These are phyloP conservation scores for Aspergillus arachidicola DNA, from an alignment of 2,329 filamentous ascomycete genomes.

Conservation along the genomic window DNA sequence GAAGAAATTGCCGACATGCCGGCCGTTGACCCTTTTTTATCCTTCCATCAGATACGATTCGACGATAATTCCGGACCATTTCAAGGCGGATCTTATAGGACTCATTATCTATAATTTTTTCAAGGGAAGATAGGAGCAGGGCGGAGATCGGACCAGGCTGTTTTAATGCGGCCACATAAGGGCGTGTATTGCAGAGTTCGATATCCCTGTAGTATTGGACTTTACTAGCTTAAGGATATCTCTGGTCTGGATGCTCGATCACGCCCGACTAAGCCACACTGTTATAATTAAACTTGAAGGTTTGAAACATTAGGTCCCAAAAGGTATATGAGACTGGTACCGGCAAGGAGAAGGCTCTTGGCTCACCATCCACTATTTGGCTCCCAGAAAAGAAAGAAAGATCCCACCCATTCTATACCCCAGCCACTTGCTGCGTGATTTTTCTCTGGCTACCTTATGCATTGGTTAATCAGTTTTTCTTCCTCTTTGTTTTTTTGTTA, in stretches of 20 bases:
- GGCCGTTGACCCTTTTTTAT: constrained; percentile 1
- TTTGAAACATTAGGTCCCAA: background rate
- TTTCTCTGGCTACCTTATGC: background rate
- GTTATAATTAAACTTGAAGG: background rate
- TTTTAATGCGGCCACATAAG: background rate
- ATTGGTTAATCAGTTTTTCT: background rate
- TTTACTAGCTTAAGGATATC: background rate
- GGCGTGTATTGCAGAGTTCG: background rate
- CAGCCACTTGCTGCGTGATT: background rate
- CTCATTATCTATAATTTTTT: background rate
- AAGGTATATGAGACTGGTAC: background rate
- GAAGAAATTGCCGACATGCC: constrained; percentile 14
- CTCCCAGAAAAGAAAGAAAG: background rate
- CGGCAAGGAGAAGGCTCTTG: background rate
- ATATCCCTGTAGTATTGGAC: background rate
- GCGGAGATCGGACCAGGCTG: background rate
- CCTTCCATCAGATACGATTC: background rate
- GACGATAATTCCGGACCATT: background rate
- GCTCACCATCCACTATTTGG: background rate
- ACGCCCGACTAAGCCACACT: background rate
- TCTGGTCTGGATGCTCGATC: background rate
- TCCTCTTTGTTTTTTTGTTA: background rate
- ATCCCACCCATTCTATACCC: background rate
- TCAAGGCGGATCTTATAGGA: background rate
- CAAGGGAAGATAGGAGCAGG: background rate